Evolutionary conservation across 2,329 filamentous ascomycete genomes (phyloP).

Genomic region (Trichoderma sp.): DNA sequence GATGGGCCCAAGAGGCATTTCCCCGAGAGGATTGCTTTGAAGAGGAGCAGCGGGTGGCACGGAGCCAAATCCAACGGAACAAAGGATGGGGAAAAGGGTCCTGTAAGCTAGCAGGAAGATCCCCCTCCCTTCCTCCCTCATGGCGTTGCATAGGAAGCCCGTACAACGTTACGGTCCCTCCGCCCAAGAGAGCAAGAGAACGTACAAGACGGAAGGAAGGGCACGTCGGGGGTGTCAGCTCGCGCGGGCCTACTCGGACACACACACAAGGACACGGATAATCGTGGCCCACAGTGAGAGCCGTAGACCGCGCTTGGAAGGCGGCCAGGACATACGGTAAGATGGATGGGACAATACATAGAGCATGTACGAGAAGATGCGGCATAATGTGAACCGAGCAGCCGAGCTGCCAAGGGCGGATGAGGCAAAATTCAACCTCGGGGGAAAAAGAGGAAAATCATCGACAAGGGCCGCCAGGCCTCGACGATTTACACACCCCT

Average conservation of each 20-base stretch:
- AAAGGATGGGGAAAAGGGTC: background rate
- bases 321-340: background rate
- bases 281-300: constrained; percentile 12
- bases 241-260: too few relatives aligned
- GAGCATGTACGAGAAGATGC: background rate
- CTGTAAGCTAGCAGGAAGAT: background rate
- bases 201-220: background rate
- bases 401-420: too few relatives aligned
- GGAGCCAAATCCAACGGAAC: background rate
- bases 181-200: background rate
- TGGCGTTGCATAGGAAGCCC: background rate
- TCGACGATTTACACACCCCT: too few relatives aligned
- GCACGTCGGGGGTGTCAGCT: constrained; percentile 10
- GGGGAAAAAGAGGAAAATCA: too few relatives aligned
- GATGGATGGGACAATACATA: background rate
- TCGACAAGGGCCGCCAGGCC: too few relatives aligned
- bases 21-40: background rate
- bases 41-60: background rate
- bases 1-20: background rate
- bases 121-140: background rate
- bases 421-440: too few relatives aligned
- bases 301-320: constrained; percentile 20
- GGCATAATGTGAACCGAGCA: too few relatives aligned
- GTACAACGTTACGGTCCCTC: constrained; percentile 17
- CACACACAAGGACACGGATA: background rate